A percentile compares a stretch with the other conserved stretches of the same genome.
These are phyloP conservation scores for Annulohypoxylon stygium DNA, from an alignment of 495 filamentous ascomycete species.

Conservation along the genomic window DNA sequence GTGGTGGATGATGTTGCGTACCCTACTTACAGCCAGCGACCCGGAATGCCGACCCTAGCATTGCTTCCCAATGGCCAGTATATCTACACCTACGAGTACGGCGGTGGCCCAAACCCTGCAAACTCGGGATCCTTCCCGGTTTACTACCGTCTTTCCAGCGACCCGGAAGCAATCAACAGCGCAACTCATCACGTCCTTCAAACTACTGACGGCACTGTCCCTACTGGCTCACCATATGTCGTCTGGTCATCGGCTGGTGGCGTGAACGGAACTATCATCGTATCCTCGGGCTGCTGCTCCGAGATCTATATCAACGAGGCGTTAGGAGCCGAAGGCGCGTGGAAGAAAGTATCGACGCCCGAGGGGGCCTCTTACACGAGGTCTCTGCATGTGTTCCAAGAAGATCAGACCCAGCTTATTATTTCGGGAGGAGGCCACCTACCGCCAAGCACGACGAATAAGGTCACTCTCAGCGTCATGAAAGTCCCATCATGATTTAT, in stretches of 20 bases:
- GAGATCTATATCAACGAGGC: slow-evolving; percentile 70
- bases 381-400: slow-evolving; percentile 61
- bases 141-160: slow-evolving; percentile 63
- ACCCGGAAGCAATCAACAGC: slow-evolving; percentile 66
- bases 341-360: slow-evolving; percentile 63
- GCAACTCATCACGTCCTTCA: slow-evolving; percentile 60
- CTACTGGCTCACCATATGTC: slow-evolving; percentile 68
- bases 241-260: slow-evolving; percentile 68
- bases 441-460: slow-evolving; percentile 59
- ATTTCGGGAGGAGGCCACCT: slow-evolving; percentile 60
- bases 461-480: slow-evolving; percentile 59
- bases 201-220: slow-evolving; percentile 60
- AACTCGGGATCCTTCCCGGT: slow-evolving; percentile 63
- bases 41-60: slow-evolving; percentile 74
- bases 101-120: slow-evolving; percentile 60
- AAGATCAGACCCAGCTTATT: slow-evolving; percentile 54
- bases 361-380: slow-evolving; percentile 66
- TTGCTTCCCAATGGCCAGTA: slow-evolving; percentile 71
- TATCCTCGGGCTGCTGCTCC: slow-evolving; percentile 64
- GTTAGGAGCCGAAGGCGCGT: slow-evolving; percentile 66
- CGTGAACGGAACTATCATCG: slow-evolving; percentile 69
- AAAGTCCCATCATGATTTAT: slow-evolving; percentile 17
- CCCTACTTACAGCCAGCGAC: slow-evolving; percentile 70
- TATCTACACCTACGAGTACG: slow-evolving; percentile 74
- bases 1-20: slow-evolving; percentile 73